phyloP scores from a whole-genome alignment of 169 alveolate species.

The Eimeria acervulina region DNA sequence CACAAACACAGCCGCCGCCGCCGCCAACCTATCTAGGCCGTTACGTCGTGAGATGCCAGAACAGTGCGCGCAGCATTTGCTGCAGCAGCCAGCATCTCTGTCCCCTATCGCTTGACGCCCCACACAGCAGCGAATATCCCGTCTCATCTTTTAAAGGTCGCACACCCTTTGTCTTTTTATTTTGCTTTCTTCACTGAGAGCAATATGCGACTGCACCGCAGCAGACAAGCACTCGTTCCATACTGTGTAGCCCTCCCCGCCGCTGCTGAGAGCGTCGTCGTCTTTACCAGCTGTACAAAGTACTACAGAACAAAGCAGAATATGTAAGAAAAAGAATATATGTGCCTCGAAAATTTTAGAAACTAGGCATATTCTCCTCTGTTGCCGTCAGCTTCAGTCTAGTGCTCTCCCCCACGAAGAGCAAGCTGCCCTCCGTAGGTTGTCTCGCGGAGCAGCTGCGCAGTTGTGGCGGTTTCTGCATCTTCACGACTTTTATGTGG shows the following conservation, averaged over 20 bases:
- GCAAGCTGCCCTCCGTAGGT: background rate
- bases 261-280: constrained; percentile 10
- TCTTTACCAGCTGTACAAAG: background rate
- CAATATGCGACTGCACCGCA: background rate
- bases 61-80: constrained; percentile 75
- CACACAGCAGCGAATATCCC: constrained; percentile 23
- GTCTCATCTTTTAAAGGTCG: background rate
- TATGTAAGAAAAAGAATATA: no score
- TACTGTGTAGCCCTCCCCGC: background rate
- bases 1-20: background rate
- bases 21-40: constrained; percentile 48
- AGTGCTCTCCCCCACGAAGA: background rate
- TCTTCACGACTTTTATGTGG: background rate
- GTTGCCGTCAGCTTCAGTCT: background rate
- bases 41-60: constrained; percentile 75
- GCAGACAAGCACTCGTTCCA: background rate
- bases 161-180: constrained; percentile 22
- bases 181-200: background rate
- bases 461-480: background rate
- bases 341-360: background rate
- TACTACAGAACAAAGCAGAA: background rate
- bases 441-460: background rate
- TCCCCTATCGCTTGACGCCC: constrained; percentile 66
- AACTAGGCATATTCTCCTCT: background rate
- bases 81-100: constrained; percentile 71